Evolutionary conservation across 1,139 yeast genomes (phyloP).

Genomic region (Dujonia santamariae): DNA sequence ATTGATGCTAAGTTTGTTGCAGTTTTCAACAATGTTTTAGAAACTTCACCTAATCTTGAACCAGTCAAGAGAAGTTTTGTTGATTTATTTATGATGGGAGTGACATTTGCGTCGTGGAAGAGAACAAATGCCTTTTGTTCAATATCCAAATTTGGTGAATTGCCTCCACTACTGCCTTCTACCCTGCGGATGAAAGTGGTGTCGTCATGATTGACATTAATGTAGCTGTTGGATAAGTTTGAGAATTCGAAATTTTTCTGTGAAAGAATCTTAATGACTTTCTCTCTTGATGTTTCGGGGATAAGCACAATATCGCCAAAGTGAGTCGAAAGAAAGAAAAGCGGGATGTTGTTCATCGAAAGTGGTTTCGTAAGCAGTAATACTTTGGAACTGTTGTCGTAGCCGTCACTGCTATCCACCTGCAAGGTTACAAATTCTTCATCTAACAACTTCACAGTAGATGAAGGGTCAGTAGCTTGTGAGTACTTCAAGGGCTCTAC

Average conservation of each 20-base stretch:
- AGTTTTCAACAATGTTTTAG: constrained; percentile 34
- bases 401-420: constrained; percentile 60
- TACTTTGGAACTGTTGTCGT: constrained; percentile 51
- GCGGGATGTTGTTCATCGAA: constrained; percentile 53
- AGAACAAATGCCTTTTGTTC: constrained; percentile 36
- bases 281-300: constrained; percentile 43
- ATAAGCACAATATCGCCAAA: constrained; percentile 66
- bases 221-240: constrained; percentile 35
- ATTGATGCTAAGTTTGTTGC: constrained; percentile 27
- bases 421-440: constrained; percentile 53
- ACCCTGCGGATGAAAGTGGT: background rate
- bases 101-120: constrained; percentile 39
- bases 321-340: constrained; percentile 64
- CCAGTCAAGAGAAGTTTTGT: constrained; percentile 57
- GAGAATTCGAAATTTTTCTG: constrained; percentile 43
- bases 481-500: constrained; percentile 31
- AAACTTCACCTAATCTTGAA: constrained; percentile 50
- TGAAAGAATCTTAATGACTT: constrained; percentile 45
- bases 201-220: constrained; percentile 12
- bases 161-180: constrained; percentile 2
- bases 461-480: constrained; percentile 19
- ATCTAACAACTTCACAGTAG: constrained; percentile 40
- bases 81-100: constrained; percentile 42
- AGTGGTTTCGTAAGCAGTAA: constrained; percentile 60
- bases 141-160: constrained; percentile 14